Conservation (phyloP, 2,329 filamentous ascomycete genomes). For the Ophiostoma sp. region DNA sequence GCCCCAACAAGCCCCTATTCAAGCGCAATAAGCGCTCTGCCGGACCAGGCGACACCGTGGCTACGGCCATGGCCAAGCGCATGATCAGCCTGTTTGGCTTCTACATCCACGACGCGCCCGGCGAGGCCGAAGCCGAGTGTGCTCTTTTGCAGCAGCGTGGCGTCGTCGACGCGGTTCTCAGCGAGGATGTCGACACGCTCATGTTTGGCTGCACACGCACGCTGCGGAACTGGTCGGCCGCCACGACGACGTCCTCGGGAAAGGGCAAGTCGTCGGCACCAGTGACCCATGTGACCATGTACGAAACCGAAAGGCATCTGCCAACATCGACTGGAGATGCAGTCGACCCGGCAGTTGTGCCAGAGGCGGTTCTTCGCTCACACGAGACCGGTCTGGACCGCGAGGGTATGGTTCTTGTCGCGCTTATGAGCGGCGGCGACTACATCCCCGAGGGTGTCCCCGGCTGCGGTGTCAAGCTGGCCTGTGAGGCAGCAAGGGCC, state of each 20-base stretch:
- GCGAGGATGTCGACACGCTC: constrained; percentile 92
- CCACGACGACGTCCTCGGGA: constrained; percentile 37
- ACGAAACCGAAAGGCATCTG: constrained; percentile 44
- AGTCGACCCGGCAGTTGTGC: not conserved
- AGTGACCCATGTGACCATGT: constrained; percentile 82
- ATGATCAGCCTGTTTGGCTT: constrained; percentile 83
- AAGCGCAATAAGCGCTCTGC: constrained; percentile 75
- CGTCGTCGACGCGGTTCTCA: constrained; percentile 87
- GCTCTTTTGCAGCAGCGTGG: constrained; percentile 76
- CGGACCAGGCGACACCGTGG: constrained; percentile 58
- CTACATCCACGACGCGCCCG: constrained; percentile 76
- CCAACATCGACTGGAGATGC: not conserved
- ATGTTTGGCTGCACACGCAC: constrained; percentile 89
- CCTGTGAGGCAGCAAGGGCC: constrained; percentile 82
- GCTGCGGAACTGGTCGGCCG: constrained; percentile 73
- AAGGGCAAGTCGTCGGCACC: constrained; percentile 59
- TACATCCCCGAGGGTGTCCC: constrained; percentile 85
- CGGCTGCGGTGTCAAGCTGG: constrained; percentile 79
- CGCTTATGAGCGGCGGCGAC: constrained; percentile 91
- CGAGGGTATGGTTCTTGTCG: constrained; percentile 88
- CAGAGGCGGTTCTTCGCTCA: constrained; percentile 12
- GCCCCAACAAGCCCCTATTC: constrained; percentile 55
- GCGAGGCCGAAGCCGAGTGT: constrained; percentile 94
- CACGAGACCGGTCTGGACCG: constrained; percentile 61
- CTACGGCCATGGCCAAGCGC: constrained; percentile 73